Evolutionary conservation across 2,329 filamentous ascomycete species (phyloP), one percentile per base, ranked within the genome.

Genomic region (Fusarium foetens): DNA sequence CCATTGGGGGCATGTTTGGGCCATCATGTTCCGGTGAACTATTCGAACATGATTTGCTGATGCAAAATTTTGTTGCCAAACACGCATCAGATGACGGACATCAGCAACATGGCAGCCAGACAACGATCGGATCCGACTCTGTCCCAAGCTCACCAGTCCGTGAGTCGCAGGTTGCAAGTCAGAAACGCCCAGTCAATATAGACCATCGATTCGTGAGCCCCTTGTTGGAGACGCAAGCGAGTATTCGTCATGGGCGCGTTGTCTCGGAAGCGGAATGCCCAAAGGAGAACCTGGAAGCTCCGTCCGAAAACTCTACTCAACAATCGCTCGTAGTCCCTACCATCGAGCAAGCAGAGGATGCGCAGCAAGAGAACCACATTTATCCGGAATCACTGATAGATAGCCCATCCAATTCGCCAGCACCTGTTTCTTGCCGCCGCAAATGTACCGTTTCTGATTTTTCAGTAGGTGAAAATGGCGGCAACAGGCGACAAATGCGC

Each of bases 1-100:
- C 90, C 10, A 92, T 97, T 71, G 72, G 83, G n/a, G 82, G 80
- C 1, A 84, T 97, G 0, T 97, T 97, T 75, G 93, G 93, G 0
- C 80, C 89, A 27, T 82, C 90, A 33, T 97, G 94, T 79, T 89
- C 88, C 1, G 86, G 83, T 0, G 78, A 83, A 0, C 70, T 70
- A 0, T 97, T 95, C 77, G 81, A 83, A 2, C 90, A 95, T 74
- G 94, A 97, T 71, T 45, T 78, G 10, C 75, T 87, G 60, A 91
- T 94, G 87, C 81, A 85, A 12, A 46, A 51, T 4, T 23, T 78
- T 33, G 45, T 45, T 11, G 53, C 53, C n/a, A 23, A 19, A n/a
- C 13, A 66, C 23, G 41, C 23, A 6, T 36, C 39, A 23, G n/a
- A 52, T 19, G 17, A 29, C 31, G 19, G 25, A 23, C 25, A 36